phyloP scores from a whole-genome alignment of 495 filamentous ascomycete species.

The Cetradonia linearis region DNA sequence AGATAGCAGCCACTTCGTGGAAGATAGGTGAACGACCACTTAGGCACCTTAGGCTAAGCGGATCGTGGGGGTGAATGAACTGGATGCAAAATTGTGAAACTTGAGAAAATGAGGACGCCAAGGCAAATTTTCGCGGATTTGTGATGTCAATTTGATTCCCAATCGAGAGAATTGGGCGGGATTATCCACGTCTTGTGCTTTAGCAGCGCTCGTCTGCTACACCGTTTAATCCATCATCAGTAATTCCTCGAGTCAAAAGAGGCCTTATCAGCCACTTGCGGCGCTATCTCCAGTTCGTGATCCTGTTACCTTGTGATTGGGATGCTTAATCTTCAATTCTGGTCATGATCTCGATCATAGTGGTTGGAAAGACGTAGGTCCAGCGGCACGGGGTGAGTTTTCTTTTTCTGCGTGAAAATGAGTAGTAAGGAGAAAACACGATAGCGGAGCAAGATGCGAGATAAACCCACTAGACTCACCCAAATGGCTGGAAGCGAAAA shows the following conservation, averaged over 20 bases:
- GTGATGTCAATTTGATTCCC: not conserved
- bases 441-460: conserved; percentile 4
- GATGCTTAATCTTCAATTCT: not conserved
- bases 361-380: conserved; percentile 5
- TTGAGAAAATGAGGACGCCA: not conserved
- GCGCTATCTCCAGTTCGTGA: not conserved
- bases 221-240: not conserved
- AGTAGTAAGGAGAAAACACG: not conserved
- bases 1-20: too few relatives aligned
- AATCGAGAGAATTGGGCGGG: not conserved
- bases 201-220: too few relatives aligned
- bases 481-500: not conserved
- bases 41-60: not conserved
- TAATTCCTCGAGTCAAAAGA: not conserved
- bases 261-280: not conserved
- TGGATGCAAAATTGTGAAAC: too few relatives aligned
- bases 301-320: not conserved
- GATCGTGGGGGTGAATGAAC: not conserved
- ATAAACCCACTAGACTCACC: not conserved
- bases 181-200: not conserved
- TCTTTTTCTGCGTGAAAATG: not conserved
- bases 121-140: not conserved
- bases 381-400: not conserved
- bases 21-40: too few relatives aligned
- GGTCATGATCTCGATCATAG: not conserved